A percentile compares a stretch with the other conserved stretches of the same genome.
Conservation (phyloP, 139 green algal genomes). For the Chlorella ohadii region DNA sequence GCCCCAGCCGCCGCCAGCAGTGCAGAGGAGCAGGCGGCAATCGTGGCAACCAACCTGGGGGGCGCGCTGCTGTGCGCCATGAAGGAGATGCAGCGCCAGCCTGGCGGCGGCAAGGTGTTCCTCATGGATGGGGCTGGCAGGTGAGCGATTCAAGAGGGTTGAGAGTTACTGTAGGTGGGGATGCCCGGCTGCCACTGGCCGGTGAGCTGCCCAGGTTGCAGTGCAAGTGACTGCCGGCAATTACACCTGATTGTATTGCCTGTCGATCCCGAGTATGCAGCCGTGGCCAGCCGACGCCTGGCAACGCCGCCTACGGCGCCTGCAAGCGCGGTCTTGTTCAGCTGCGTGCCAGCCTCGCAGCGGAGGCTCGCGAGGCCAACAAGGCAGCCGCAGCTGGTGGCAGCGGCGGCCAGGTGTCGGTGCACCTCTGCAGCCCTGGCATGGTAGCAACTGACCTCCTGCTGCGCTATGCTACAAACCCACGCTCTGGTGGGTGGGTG, state of each 20-base stretch:
- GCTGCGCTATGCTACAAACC: conserved; percentile 28
- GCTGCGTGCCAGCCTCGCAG: conserved; percentile 46
- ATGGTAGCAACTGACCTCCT: conserved; percentile 65
- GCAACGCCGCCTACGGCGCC: conserved; percentile 48
- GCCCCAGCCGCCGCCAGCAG: conserved; percentile 23
- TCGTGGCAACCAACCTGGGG: conserved; percentile 52
- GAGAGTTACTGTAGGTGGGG: background rate
- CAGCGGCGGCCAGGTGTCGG: background rate
- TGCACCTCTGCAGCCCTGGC: conserved; percentile 17
- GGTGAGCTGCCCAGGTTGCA: too few relatives aligned
- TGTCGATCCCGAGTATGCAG: too few relatives aligned
- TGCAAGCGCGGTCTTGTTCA: conserved; percentile 49
- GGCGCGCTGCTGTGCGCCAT: conserved; percentile 43
- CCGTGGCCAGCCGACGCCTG: conserved; percentile 40
- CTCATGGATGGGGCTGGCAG: conserved; percentile 55
- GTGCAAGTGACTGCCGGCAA: too few relatives aligned
- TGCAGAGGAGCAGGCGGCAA: conserved; percentile 13
- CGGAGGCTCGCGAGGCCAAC: conserved; percentile 48
- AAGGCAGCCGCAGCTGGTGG: background rate
- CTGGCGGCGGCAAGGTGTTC: conserved; percentile 52
- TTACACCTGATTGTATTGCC: too few relatives aligned
- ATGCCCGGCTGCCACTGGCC: background rate
- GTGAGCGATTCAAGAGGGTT: background rate
- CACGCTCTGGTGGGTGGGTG: conserved; percentile 17
- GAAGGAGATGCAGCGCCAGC: conserved; percentile 26